These are phyloP conservation scores for Paracamarosporium sp. DNA, from an alignment of 2,329 filamentous ascomycete genomes.

Conservation along the genomic window DNA sequence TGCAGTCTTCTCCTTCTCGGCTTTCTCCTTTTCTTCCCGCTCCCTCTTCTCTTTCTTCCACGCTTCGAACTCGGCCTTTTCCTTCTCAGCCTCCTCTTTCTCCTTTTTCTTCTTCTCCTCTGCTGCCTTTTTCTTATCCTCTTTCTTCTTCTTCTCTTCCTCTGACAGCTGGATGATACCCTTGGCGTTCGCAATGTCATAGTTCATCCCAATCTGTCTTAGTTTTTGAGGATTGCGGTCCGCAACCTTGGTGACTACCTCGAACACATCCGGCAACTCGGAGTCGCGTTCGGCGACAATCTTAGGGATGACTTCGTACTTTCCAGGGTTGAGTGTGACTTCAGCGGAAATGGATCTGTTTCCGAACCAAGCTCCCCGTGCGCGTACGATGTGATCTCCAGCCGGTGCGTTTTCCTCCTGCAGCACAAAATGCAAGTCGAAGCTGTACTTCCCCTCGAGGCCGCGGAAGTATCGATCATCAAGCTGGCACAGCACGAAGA, in stretches of 20 bases:
- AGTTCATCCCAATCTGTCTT: slow-evolving; percentile 69
- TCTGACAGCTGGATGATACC: slow-evolving; percentile 61
- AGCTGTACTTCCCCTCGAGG: slow-evolving; percentile 62
- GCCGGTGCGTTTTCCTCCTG: slow-evolving; percentile 57
- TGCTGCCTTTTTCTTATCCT: slow-evolving; percentile 40
- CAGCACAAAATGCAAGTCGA: slow-evolving; percentile 64
- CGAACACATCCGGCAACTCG: slow-evolving; percentile 62
- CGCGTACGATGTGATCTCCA: slow-evolving; percentile 62
- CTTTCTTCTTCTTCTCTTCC: slow-evolving; percentile 49
- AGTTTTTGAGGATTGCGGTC: slow-evolving; percentile 58
- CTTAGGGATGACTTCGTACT: slow-evolving; percentile 77
- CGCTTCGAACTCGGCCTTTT: slow-evolving; percentile 28
- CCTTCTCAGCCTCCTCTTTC: slow-evolving; percentile 19
- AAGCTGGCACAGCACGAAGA: slow-evolving; percentile 66
- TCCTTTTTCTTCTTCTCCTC: slow-evolving; percentile 35
- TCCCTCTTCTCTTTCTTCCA: slow-evolving; percentile 28
- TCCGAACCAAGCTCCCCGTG: slow-evolving; percentile 61
- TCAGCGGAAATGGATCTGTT: slow-evolving; percentile 78
- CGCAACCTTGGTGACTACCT: slow-evolving; percentile 61
- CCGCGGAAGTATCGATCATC: slow-evolving; percentile 66
- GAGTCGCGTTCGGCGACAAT: slow-evolving; percentile 66
- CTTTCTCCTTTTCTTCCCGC: slow-evolving; percentile 11
- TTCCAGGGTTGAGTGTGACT: slow-evolving; percentile 73
- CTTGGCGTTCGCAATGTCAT: slow-evolving; percentile 73
- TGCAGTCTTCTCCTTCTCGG: neutral